phyloP scores from a whole-genome alignment of 257 asterid species.

The Thymus quinquecostatus region DNA sequence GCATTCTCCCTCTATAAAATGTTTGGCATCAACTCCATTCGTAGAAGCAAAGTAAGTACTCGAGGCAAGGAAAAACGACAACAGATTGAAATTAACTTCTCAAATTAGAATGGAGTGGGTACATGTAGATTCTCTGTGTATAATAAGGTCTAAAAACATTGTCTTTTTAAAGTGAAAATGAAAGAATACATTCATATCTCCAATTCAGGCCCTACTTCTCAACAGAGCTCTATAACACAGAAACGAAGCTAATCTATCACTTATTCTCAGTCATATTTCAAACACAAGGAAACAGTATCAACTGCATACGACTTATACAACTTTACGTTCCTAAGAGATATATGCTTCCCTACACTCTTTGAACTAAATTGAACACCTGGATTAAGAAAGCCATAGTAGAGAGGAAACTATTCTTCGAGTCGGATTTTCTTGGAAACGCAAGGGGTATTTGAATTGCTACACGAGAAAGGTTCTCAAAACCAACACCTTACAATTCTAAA shows the following conservation, averaged over 20 bases:
- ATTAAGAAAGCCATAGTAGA: background rate
- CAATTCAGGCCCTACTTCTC: conserved; percentile 2
- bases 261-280: background rate
- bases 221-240: background rate
- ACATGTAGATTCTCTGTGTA: background rate
- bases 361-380: background rate
- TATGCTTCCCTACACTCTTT: background rate
- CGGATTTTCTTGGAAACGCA: background rate
- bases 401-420: background rate
- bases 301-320: background rate
- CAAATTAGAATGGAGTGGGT: background rate
- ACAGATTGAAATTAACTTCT: conserved; percentile 17
- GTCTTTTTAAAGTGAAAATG: background rate
- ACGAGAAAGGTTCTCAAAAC: too few species aligned
- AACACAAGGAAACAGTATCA: background rate
- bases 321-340: background rate
- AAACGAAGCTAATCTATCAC: conserved; percentile 1
- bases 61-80: background rate
- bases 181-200: background rate
- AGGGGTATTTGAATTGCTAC: background rate
- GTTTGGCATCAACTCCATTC: background rate
- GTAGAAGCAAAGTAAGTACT: background rate
- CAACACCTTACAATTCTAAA: background rate
- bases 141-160: background rate
- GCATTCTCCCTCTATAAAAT: conserved; percentile 5